Conservation (phyloP, 1,284 basidiomycete genomes). For the Ceratobasidium papillatum region DNA sequence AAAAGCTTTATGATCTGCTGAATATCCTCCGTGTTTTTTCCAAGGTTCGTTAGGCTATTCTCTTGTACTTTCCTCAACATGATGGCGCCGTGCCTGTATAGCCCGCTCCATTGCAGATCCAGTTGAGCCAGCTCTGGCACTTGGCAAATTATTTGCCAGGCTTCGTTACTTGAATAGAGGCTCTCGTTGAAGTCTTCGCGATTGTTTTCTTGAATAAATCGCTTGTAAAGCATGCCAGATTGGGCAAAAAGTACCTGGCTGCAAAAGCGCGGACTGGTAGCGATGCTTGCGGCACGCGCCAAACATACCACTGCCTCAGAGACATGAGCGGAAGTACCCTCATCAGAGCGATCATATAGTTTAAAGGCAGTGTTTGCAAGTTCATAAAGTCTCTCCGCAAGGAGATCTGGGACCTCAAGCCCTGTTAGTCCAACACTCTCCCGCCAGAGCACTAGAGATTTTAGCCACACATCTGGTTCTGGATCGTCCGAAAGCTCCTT, state of each 20-base stretch:
- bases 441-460: not conserved
- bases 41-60: not conserved
- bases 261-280: not conserved
- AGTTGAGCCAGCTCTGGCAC: not conserved
- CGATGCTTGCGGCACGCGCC: not conserved
- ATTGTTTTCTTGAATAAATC: not conserved
- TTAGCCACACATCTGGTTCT: not conserved
- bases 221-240: not conserved
- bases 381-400: conserved; percentile 13
- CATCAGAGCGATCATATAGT: not conserved
- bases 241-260: conserved; percentile 1
- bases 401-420: not conserved
- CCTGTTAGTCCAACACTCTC: not conserved
- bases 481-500: not conserved
- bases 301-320: not conserved
- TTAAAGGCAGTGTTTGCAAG: conserved; percentile 9
- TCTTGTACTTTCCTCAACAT: conserved; percentile 10
- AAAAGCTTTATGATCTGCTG: not conserved
- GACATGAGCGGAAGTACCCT: conserved; percentile 2
- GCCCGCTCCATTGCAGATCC: not conserved
- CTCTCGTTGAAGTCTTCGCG: conserved; percentile 4
- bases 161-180: not conserved
- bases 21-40: not conserved
- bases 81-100: not conserved
- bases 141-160: not conserved